Evolutionary conservation across 2,329 filamentous ascomycete species (phyloP).

Genomic region (Dactylellina leptospora): DNA sequence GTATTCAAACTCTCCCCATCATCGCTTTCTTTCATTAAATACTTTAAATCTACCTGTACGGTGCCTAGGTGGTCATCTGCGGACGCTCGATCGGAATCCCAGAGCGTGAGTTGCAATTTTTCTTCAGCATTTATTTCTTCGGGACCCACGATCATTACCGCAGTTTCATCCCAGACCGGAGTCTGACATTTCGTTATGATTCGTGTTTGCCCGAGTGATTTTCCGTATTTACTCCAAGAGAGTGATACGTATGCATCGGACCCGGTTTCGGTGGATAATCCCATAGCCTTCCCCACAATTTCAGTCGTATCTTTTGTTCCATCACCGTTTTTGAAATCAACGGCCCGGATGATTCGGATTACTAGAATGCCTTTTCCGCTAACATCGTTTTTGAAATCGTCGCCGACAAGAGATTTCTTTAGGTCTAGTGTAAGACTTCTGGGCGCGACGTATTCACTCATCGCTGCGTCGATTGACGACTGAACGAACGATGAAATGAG

Average conservation of each 20-base stretch:
- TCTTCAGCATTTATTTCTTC: slow-evolving; percentile 94
- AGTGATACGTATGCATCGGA: slow-evolving; percentile 77
- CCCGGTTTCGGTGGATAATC: slow-evolving; percentile 65
- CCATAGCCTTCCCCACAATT: slow-evolving; percentile 10
- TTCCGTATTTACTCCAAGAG: slow-evolving; percentile 80
- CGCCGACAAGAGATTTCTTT: slow-evolving; percentile 79
- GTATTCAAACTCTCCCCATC: slow-evolving; percentile 72
- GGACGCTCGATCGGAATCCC: slow-evolving; percentile 90
- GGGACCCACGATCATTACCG: slow-evolving; percentile 77
- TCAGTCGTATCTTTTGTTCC: slow-evolving; percentile 53
- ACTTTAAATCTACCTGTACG: slow-evolving; percentile 89
- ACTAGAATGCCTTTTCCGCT: slow-evolving; percentile 71
- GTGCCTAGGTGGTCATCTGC: slow-evolving; percentile 96
- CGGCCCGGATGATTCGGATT: slow-evolving; percentile 72
- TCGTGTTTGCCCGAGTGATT: slow-evolving; percentile 69
- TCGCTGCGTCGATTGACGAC: slow-evolving; percentile 75
- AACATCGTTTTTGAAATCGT: slow-evolving; percentile 82
- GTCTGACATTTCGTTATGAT: slow-evolving; percentile 40
- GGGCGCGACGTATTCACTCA: slow-evolving; percentile 78
- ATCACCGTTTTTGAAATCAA: slow-evolving; percentile 77
- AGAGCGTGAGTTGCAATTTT: slow-evolving; percentile 89
- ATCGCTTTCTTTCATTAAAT: slow-evolving; percentile 91
- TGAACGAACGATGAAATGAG: slow-evolving; percentile 79
- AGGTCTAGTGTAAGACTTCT: slow-evolving; percentile 73
- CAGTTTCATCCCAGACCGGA: slow-evolving; percentile 75